phyloP scores from a whole-genome alignment of 805 yeast species.

The Priceomyces castillae region DNA sequence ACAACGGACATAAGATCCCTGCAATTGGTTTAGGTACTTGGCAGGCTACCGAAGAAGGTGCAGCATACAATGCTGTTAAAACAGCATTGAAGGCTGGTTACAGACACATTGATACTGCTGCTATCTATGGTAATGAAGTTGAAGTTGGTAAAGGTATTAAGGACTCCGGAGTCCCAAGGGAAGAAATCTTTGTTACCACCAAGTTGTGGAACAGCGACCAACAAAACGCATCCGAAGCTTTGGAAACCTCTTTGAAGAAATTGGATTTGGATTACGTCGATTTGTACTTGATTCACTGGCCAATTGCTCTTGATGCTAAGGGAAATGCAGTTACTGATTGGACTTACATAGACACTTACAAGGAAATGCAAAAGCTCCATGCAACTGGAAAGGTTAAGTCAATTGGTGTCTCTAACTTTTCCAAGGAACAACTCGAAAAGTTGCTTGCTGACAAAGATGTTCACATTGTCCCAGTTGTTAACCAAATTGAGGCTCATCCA shows the following conservation, averaged over 20 bases:
- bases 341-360: constrained; percentile 32
- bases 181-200: constrained; percentile 46
- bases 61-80: constrained; percentile 15
- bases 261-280: constrained; percentile 71
- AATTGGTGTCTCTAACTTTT: constrained; percentile 60
- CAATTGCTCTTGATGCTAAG: constrained; percentile 40
- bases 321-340: constrained; percentile 21
- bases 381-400: constrained; percentile 37
- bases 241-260: constrained; percentile 54
- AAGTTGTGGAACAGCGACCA: constrained; percentile 10
- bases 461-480: constrained; percentile 44
- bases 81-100: constrained; percentile 59
- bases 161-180: constrained; percentile 58
- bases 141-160: constrained; percentile 51
- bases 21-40: constrained; percentile 20
- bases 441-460: constrained; percentile 40
- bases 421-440: constrained; percentile 41
- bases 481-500: constrained; percentile 47
- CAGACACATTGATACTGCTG: constrained; percentile 72
- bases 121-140: constrained; percentile 58
- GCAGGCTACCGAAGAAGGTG: constrained; percentile 14
- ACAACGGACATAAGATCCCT: constrained; percentile 50
- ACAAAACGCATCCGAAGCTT: constrained; percentile 44
- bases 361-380: constrained; percentile 28
- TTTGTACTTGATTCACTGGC: constrained; percentile 77